Percentiles rank a stretch among this genome's conserved stretches.
Conservation (phyloP, 495 filamentous ascomycete genomes). For the Oidiodendron maius region DNA sequence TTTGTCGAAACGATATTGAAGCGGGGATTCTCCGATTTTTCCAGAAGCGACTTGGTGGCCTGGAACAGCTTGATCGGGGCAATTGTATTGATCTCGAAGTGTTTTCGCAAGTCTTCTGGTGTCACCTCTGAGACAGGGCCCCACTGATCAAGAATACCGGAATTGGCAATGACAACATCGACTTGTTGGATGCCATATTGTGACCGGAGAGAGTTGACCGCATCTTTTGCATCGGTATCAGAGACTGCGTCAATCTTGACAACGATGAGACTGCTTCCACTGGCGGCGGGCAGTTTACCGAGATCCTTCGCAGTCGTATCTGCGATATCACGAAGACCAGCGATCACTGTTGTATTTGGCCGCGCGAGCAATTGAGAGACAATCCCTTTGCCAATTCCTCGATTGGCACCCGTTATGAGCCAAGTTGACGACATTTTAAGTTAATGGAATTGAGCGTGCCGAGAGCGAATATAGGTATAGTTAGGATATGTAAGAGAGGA, state of each 20-base stretch:
- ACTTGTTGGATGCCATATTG: slow-evolving; percentile 27
- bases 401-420: no score
- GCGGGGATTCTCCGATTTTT: slow-evolving; percentile 24
- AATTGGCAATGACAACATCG: slow-evolving; percentile 47
- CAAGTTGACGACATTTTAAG: no score
- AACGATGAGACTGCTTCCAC: slow-evolving; percentile 30
- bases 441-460: no score
- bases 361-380: slow-evolving; percentile 30
- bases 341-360: slow-evolving; percentile 44
- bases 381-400: slow-evolving; percentile 39
- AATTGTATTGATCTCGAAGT: slow-evolving; percentile 35
- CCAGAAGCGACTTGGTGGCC: slow-evolving; percentile 30
- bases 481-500: no score
- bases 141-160: slow-evolving; percentile 27
- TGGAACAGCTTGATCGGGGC: slow-evolving; percentile 33
- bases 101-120: slow-evolving; percentile 25
- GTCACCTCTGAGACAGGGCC: slow-evolving; percentile 18
- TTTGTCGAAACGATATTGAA: slow-evolving; percentile 31
- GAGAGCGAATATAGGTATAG: no score
- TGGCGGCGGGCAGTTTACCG: slow-evolving; percentile 22
- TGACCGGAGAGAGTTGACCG: slow-evolving; percentile 23
- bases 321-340: slow-evolving; percentile 32
- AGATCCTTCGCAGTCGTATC: slow-evolving; percentile 20
- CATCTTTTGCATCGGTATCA: slow-evolving; percentile 20
- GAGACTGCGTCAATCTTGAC: slow-evolving; percentile 35